These are phyloP conservation scores for Aspergillus quadricinctus DNA, from an alignment of 2,329 filamentous ascomycete species.

Conservation along the genomic window DNA sequence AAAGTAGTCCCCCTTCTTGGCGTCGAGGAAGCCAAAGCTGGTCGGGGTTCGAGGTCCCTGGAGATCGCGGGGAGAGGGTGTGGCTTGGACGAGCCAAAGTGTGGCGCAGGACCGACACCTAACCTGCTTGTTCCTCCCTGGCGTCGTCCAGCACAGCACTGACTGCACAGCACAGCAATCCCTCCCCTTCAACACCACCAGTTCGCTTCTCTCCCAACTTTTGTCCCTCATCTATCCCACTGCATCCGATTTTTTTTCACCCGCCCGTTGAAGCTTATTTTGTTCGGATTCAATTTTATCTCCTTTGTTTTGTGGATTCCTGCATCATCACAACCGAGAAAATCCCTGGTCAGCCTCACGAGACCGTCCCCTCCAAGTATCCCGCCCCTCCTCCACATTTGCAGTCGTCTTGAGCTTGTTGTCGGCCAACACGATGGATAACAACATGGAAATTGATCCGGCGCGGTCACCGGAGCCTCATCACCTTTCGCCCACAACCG, in stretches of 20 bases:
- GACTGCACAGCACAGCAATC: slow-evolving; percentile 7
- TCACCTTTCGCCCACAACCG: slow-evolving; percentile 69
- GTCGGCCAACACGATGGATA: slow-evolving; percentile 64
- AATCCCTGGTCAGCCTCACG: slow-evolving; percentile 26
- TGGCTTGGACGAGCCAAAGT: slow-evolving; percentile 9
- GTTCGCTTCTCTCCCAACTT: not conserved
- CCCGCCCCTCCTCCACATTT: slow-evolving; percentile 22
- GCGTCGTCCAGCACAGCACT: not conserved
- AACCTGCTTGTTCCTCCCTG: slow-evolving; percentile 12
- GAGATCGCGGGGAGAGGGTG: not conserved
- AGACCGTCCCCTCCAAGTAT: slow-evolving; percentile 27
- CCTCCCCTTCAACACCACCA: slow-evolving; percentile 7
- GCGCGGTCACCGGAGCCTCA: slow-evolving; percentile 75
- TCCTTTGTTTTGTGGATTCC: not conserved
- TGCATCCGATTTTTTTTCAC: not conserved
- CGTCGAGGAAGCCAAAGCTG: not conserved
- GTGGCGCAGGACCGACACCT: slow-evolving; percentile 16
- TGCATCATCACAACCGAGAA: slow-evolving; percentile 3
- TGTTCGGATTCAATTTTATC: not conserved
- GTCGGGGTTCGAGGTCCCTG: not conserved
- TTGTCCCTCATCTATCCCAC: slow-evolving; percentile 1
- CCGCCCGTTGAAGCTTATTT: not conserved
- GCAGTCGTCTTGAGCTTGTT: slow-evolving; percentile 11
- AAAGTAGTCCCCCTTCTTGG: not conserved
- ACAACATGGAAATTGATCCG: slow-evolving; percentile 95